phyloP scores from a whole-genome alignment of 495 filamentous ascomycete species.

The Patellaria atrata region DNA sequence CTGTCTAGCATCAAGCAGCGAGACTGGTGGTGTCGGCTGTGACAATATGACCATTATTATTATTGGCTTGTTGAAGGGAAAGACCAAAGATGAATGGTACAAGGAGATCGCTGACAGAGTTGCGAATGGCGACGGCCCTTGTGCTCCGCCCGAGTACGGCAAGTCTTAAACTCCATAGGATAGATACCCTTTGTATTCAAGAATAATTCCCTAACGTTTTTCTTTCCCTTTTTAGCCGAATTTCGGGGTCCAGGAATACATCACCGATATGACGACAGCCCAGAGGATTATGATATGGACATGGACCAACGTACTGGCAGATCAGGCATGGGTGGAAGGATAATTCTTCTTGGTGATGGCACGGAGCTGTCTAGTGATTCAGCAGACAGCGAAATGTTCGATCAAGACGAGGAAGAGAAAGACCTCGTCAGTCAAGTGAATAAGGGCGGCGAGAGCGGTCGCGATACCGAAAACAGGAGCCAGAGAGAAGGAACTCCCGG shows the following conservation, averaged over 20 bases:
- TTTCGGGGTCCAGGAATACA: slow-evolving; percentile 86
- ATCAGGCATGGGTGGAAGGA: slow-evolving; percentile 57
- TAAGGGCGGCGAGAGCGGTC: slow-evolving; percentile 20
- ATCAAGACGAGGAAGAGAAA: slow-evolving; percentile 73
- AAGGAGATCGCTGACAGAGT: slow-evolving; percentile 86
- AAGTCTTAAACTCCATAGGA: slow-evolving; percentile 51
- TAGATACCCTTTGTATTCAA: slow-evolving; percentile 10
- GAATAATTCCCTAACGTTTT: slow-evolving; percentile 19
- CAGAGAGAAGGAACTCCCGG: slow-evolving; percentile 46
- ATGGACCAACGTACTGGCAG: slow-evolving; percentile 45
- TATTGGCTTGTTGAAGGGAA: slow-evolving; percentile 75
- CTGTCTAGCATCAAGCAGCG: slow-evolving; percentile 89
- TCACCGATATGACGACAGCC: slow-evolving; percentile 83
- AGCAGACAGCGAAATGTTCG: slow-evolving; percentile 84
- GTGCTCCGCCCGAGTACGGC: slow-evolving; percentile 98
- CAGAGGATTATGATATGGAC: slow-evolving; percentile 83
- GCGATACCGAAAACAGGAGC: slow-evolving; percentile 25
- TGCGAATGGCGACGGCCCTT: slow-evolving; percentile 92
- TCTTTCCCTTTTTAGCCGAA: slow-evolving; percentile 50
- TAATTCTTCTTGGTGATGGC: slow-evolving; percentile 90
- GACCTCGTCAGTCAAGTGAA: slow-evolving; percentile 47
- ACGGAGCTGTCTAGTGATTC: slow-evolving; percentile 76
- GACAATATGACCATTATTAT: slow-evolving; percentile 99
- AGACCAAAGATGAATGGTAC: slow-evolving; percentile 96
- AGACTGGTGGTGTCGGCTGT: slow-evolving; percentile 94